A percentile compares a stretch with the other conserved stretches of the same genome.
These are phyloP conservation scores for Eucalyptus tenuipes DNA, from an alignment of 345 rosid species.

Conservation along the genomic window DNA sequence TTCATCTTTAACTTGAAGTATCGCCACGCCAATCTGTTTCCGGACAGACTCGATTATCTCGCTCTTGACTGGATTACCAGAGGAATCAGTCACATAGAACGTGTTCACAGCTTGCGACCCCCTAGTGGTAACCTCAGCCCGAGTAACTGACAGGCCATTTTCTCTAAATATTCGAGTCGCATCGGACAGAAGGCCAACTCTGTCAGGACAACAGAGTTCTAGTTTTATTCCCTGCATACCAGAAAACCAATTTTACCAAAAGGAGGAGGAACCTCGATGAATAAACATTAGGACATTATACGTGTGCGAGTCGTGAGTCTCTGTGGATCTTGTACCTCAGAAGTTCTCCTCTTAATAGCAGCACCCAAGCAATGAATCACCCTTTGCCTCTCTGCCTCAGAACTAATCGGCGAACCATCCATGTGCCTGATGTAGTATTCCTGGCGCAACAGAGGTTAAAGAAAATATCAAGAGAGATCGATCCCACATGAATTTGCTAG, in stretches of 20 bases:
- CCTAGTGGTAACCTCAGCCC: constrained; percentile 85
- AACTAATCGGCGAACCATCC: constrained; percentile 85
- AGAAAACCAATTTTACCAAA: background rate
- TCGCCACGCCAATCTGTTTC: constrained; percentile 51
- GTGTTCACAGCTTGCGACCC: constrained; percentile 70
- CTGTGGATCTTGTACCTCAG: constrained; percentile 27
- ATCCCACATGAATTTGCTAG: background rate
- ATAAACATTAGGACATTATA: background rate
- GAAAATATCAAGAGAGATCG: background rate
- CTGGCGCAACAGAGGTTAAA: constrained; percentile 11
- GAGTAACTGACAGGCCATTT: constrained; percentile 70
- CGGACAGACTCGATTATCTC: constrained; percentile 75
- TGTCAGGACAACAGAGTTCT: constrained; percentile 69
- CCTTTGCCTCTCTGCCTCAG: constrained; percentile 91
- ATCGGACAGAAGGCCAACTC: constrained; percentile 80
- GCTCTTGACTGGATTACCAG: constrained; percentile 57
- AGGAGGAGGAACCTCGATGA: background rate
- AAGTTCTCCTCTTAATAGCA: constrained; percentile 70
- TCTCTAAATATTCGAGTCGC: constrained; percentile 93
- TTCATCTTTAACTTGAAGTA: constrained; percentile 59
- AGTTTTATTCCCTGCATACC: constrained; percentile 63
- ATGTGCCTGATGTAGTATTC: constrained; percentile 84
- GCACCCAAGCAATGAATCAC: constrained; percentile 92
- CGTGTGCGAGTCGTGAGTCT: too few species aligned
- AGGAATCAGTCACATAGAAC: constrained; percentile 73